A percentile compares a stretch with the other conserved stretches of the same genome.
Conservation (phyloP, 805 yeast species). For the Yamadazyma takamatsuzukensis region DNA sequence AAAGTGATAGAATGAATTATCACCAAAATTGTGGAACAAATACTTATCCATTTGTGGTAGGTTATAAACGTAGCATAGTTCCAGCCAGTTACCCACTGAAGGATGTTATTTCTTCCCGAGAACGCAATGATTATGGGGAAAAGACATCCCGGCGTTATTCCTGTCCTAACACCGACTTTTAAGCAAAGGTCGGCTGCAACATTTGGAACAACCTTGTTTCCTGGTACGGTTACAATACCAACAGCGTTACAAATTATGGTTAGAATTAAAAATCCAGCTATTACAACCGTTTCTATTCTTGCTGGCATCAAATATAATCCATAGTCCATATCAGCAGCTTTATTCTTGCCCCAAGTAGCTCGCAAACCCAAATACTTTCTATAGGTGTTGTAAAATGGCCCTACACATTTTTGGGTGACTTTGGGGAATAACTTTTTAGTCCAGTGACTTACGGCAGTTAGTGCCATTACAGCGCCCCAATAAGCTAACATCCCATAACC, state of each 20-base stretch:
- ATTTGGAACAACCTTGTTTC: slow-evolving; percentile 4
- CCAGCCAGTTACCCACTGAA: slow-evolving; percentile 54
- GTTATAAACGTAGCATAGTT: slow-evolving; percentile 46
- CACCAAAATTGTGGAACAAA: slow-evolving; percentile 39
- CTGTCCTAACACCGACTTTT: slow-evolving; percentile 47
- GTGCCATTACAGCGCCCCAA: slow-evolving; percentile 42
- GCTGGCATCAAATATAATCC: slow-evolving; percentile 23
- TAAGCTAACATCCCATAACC: slow-evolving; percentile 41
- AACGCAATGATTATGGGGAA: slow-evolving; percentile 58
- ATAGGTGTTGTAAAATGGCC: slow-evolving; percentile 17
- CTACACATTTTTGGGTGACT: slow-evolving; percentile 24
- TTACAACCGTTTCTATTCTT: slow-evolving; percentile 26
- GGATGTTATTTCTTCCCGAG: slow-evolving; percentile 68
- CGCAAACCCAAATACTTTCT: slow-evolving; percentile 23
- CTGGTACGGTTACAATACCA: slow-evolving; percentile 3
- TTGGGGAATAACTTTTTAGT: slow-evolving; percentile 33
- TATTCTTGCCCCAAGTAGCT: slow-evolving; percentile 16
- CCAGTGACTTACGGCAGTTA: slow-evolving; percentile 42
- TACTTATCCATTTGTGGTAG: slow-evolving; percentile 54
- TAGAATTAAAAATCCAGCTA: slow-evolving; percentile 16
- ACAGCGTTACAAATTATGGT: slow-evolving; percentile 12
- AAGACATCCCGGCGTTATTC: slow-evolving; percentile 44
- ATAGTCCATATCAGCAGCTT: slow-evolving; percentile 13
- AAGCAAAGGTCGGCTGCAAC: slow-evolving; percentile 2
- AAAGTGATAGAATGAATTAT: slow-evolving; percentile 47